phyloP scores from a whole-genome alignment of 768 basidiomycete species.

The Tricholomella constricta region DNA sequence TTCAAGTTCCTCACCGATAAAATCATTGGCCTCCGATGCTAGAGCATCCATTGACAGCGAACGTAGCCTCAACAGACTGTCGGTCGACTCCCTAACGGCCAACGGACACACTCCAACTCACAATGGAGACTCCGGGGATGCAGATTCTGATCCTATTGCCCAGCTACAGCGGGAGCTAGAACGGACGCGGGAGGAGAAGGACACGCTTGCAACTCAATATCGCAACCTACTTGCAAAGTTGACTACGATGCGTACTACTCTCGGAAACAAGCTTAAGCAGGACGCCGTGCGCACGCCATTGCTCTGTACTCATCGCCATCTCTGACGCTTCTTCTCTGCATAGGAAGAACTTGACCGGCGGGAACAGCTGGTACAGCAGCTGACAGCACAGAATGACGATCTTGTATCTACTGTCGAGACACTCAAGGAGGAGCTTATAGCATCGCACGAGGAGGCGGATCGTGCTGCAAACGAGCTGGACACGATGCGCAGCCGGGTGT shows the following conservation, averaged over 20 bases:
- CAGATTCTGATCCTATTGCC: slow-evolving; percentile 51
- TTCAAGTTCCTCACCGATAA: slow-evolving; percentile 34
- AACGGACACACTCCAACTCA: slow-evolving; percentile 31
- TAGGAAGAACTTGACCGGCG: slow-evolving; percentile 98
- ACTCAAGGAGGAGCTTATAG: slow-evolving; percentile 76
- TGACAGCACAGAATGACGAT: slow-evolving; percentile 79
- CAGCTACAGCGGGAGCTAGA: slow-evolving; percentile 76
- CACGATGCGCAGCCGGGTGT: slow-evolving; percentile 58
- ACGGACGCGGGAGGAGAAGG: slow-evolving; percentile 81
- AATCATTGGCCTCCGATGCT: slow-evolving; percentile 22
- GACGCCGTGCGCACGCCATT: slow-evolving; percentile 72
- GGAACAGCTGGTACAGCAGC: slow-evolving; percentile 78
- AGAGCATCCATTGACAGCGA: slow-evolving; percentile 53
- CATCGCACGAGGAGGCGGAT: slow-evolving; percentile 75
- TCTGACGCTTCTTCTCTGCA: slow-evolving; percentile 22
- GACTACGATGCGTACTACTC: slow-evolving; percentile 88
- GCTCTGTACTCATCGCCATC: background rate
- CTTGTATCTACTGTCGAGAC: slow-evolving; percentile 71
- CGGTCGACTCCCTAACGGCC: slow-evolving; percentile 16
- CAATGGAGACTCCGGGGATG: slow-evolving; percentile 35
- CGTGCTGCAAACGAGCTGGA: slow-evolving; percentile 71
- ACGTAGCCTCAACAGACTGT: slow-evolving; percentile 34
- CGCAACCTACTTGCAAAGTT: slow-evolving; percentile 83
- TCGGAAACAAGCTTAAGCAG: slow-evolving; percentile 93
- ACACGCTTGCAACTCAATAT: slow-evolving; percentile 84